These are phyloP conservation scores for Apostasia shenzhenica DNA, from an alignment of 106 monocot genomes.

Conservation along the genomic window DNA sequence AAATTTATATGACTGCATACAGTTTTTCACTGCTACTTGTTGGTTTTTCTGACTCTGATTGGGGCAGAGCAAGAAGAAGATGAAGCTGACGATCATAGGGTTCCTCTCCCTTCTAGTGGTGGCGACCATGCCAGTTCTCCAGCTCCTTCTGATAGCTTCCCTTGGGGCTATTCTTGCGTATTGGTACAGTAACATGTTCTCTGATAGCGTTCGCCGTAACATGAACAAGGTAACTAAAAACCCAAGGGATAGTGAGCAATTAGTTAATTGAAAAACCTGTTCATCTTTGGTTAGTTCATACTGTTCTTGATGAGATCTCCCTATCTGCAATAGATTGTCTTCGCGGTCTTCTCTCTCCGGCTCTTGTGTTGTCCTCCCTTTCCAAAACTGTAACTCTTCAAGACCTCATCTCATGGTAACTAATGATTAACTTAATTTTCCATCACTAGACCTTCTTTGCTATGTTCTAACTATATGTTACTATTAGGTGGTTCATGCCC, in stretches of 20 bases:
- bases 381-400: constrained; percentile 44
- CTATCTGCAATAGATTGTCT: constrained; percentile 28
- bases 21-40: too few species aligned
- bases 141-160: constrained; percentile 59
- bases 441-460: too few species aligned
- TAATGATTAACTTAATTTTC: background rate
- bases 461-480: background rate
- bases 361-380: constrained; percentile 39
- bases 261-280: background rate
- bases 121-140: constrained; percentile 53
- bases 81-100: constrained; percentile 2
- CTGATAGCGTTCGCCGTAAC: constrained; percentile 27
- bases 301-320: background rate
- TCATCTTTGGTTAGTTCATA: background rate
- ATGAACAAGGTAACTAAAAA: constrained; percentile 52
- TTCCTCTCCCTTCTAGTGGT: constrained; percentile 42
- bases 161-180: constrained; percentile 62
- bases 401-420: constrained; percentile 55
- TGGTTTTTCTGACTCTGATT: too few species aligned
- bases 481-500: constrained; percentile 83
- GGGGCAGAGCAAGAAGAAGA: background rate
- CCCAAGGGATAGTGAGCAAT: background rate
- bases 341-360: constrained; percentile 41
- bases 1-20: too few species aligned
- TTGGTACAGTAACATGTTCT: constrained; percentile 27